phyloP scores from a whole-genome alignment of 1,284 basidiomycete genomes.

The Gymnopus androsaceus region DNA sequence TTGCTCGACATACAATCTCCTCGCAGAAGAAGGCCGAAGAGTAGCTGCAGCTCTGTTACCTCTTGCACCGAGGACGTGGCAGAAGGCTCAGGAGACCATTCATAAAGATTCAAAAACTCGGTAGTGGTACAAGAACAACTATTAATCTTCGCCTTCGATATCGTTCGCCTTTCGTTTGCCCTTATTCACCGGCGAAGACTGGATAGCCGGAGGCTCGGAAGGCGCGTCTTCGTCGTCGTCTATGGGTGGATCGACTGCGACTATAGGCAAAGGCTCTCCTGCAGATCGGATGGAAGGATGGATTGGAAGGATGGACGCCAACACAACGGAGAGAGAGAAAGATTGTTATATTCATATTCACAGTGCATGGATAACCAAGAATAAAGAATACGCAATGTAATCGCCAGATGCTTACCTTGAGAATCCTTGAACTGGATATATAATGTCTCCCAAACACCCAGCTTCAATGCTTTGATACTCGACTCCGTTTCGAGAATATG shows the following conservation, averaged over 20 bases:
- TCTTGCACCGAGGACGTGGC: constrained; percentile 50
- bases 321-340: neutral
- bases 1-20: constrained; percentile 91
- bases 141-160: neutral
- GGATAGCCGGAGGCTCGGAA: constrained; percentile 25
- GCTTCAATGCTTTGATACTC: constrained; percentile 48
- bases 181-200: neutral
- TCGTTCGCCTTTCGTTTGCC: neutral
- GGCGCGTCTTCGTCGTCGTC: constrained; percentile 26
- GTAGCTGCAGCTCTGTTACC: constrained; percentile 90
- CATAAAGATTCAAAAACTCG: too few species aligned
- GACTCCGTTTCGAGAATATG: constrained; percentile 42
- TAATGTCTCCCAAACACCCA: constrained; percentile 64
- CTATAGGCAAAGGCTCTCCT: constrained; percentile 34
- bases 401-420: constrained; percentile 48
- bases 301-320: neutral
- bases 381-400: neutral
- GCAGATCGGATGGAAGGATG: neutral
- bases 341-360: constrained; percentile 14
- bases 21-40: constrained; percentile 88
- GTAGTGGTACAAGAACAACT: too few species aligned
- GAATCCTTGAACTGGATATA: constrained; percentile 65
- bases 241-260: constrained; percentile 20
- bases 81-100: constrained; percentile 27
- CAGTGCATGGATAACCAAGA: neutral